Evolutionary conservation across 768 basidiomycete species (phyloP), one percentile per base, ranked within the genome.

Genomic region (Pulveroboletus ravenelii): DNA sequence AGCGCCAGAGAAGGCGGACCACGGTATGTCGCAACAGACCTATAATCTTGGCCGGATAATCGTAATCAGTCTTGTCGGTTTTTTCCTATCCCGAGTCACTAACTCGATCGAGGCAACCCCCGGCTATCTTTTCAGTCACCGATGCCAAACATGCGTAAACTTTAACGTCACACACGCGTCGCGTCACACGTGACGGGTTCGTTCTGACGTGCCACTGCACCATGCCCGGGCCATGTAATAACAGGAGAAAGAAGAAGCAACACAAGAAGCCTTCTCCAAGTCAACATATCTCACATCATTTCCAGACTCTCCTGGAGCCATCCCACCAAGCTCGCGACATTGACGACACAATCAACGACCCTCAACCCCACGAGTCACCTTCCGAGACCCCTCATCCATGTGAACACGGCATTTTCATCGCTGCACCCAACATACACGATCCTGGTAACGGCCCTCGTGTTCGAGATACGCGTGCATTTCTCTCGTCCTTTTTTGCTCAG

Each of bases 361-460:
- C 25, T n/a, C 17, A 36, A 41, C 46, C 37, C 25, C n/a, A 51
- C 41, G 54, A 48, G 18, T 20, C 53, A 17, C 14, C 15, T 40
- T n/a, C n/a, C 37, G 47, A 57, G 6, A 8, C 43, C 32, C 45
- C 44, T 30, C 41, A 36, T 30, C 35, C 52, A 37, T 39, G 2
- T 6, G 46, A 51, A 8, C 47, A 58, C 36, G 59, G 57, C 0
- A 3, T 54, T 0, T 47, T 73, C 43, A 68, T 72, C 14, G 64
- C 76, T 50, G 60, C 70, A 32, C 86, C 87, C 12, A 84, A 81
- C 58, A 86, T 91, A 17, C 70, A 85, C 52, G 85, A 91, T 63
- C 86, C 86, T 0, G 89, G 89, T 30, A 86, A 83, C 53, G 89
- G 89, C 0, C 85, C 86, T 9, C 84, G 87, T 38, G 86, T 92